Evolutionary conservation across 2,329 filamentous ascomycete species (phyloP), one percentile per base, ranked within the genome.

Genomic region (Xylariales sp.): DNA sequence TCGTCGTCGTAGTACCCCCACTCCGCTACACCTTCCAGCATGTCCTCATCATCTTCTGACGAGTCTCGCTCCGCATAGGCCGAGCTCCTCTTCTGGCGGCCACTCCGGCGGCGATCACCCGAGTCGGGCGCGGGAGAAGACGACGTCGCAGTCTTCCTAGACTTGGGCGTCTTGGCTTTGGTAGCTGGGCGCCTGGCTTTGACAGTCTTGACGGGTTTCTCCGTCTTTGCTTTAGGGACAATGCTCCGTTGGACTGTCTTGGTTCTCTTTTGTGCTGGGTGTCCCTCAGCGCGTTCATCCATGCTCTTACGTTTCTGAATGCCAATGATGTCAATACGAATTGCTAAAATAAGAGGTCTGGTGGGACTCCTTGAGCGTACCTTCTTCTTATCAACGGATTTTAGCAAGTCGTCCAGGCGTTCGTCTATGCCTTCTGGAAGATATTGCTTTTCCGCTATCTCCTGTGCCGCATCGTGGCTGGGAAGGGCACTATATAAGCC

Each of bases 401-500:
- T 70, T 19, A 84, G 57, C 25, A 81, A 62, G 15, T 82, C 79
- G 51, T 96, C 90, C 20, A 97, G 70, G 40, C 78, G 74, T 45
- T 90, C 84, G 29, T 88, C 84, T 14, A 87, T 63, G 18, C 83
- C 84, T 11, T 89, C 84, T 1, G 88, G 84, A 9, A 95, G 74
- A 59, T 86, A 95, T 44, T 85, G 83, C 69, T 85, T 94, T 60
- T 88, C 83, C 0, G 90, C 88, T 56, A 95, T 89, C 54, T 87
- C 80, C 56, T 93, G 86, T 1, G 90, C 90, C 36, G 81, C 77
- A 21, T 84, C 78, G 54, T 94, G 89, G 46, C 78, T 87, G 15
- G 82, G 76, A 49, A 97, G 74, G 3, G 80, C 72, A 12, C 76
- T 75, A 61, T 93, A 97, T 12, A 97, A 73, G 1, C 85, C 85